Percentiles rank a stretch among this genome's conserved stretches.
Evolutionary conservation across 805 yeast genomes (phyloP).

Genomic region (Wickerhamiella spandovensis): DNA sequence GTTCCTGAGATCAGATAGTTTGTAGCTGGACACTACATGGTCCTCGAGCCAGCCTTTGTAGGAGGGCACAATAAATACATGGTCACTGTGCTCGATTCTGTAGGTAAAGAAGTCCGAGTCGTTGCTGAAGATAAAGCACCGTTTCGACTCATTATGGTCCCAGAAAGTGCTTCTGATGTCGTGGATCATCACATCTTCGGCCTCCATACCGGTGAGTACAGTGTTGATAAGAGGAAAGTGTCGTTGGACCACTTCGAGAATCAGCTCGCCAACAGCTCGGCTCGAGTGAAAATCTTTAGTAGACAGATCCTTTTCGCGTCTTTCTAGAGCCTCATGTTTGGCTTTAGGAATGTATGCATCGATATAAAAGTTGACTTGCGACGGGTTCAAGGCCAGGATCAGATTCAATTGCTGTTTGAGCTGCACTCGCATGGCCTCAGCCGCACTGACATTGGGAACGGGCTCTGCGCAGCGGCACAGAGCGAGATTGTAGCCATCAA

Average conservation of each 20-base stretch:
- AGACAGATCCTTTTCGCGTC: background rate
- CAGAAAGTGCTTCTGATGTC: background rate
- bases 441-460: background rate
- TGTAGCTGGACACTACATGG: background rate
- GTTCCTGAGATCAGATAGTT: background rate
- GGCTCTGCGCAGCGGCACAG: constrained; percentile 1
- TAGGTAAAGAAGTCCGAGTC: constrained; percentile 4
- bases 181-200: constrained; percentile 3
- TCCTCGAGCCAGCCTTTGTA: background rate
- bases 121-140: constrained; percentile 2
- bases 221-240: background rate
- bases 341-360: constrained; percentile 3
- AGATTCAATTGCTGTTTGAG: constrained; percentile 2
- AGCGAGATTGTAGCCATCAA: constrained; percentile 6
- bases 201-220: constrained; percentile 3
- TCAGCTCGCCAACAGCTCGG: background rate
- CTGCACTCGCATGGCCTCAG: background rate
- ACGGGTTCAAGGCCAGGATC: constrained; percentile 1
- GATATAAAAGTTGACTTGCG: constrained; percentile 1
- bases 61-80: background rate
- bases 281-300: background rate
- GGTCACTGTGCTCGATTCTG: background rate
- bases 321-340: background rate
- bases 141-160: background rate
- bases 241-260: background rate